Evolutionary conservation across 495 filamentous ascomycete genomes (phyloP).

Genomic region (Penicillium turbatum): DNA sequence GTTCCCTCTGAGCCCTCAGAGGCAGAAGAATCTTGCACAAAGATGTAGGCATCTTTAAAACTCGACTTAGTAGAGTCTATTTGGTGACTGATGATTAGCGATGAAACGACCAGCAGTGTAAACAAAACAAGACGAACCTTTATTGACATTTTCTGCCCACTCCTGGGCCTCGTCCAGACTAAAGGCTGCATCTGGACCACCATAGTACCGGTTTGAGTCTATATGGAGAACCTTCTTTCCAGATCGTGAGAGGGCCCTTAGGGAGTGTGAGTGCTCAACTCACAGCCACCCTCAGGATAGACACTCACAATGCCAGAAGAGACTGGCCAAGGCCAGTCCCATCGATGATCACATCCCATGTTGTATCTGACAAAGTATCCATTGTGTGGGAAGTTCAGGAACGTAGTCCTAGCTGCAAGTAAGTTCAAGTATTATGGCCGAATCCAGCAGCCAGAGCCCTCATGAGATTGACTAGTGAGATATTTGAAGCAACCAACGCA

Average conservation of each 20-base stretch:
- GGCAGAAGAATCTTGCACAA: constrained; percentile 15
- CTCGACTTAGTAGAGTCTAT: constrained; percentile 32
- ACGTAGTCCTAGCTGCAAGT: constrained; percentile 20
- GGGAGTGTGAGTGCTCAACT: constrained; percentile 50
- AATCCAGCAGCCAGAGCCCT: constrained; percentile 22
- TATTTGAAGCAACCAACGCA: constrained; percentile 8
- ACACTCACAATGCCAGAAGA: constrained; percentile 82
- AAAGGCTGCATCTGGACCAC: constrained; percentile 79
- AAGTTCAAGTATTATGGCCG: constrained; percentile 25
- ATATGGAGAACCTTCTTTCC: constrained; percentile 88
- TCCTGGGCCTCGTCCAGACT: constrained; percentile 75
- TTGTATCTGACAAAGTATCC: constrained; percentile 74
- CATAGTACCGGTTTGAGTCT: constrained; percentile 85
- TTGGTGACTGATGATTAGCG: constrained; percentile 24
- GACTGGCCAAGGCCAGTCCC: constrained; percentile 90
- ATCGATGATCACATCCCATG: constrained; percentile 87
- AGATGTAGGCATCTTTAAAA: constrained; percentile 40
- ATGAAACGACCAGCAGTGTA: neutral
- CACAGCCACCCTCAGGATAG: constrained; percentile 17
- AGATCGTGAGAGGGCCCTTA: constrained; percentile 87
- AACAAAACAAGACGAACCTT: constrained; percentile 33
- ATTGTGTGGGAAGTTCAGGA: constrained; percentile 42
- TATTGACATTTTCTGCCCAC: constrained; percentile 58
- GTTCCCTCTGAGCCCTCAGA: constrained; percentile 1
- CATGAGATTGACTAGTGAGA: constrained; percentile 26